Evolutionary conservation across 257 asterid genomes (phyloP), one percentile per base, ranked within the genome.

Genomic region (Dorcoceras hygrometricum): DNA sequence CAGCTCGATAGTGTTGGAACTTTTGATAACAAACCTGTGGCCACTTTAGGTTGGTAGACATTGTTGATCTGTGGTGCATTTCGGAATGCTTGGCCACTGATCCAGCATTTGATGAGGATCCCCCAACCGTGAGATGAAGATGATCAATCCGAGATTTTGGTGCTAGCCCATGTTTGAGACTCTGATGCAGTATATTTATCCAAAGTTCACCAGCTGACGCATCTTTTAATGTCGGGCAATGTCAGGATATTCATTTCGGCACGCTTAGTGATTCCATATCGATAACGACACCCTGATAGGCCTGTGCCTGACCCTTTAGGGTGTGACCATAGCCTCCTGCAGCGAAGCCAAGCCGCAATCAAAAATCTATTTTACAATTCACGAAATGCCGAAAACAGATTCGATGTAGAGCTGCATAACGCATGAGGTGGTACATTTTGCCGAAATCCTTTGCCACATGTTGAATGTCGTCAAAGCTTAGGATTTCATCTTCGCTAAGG

Each of bases 71-170:
- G 87, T 19, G 85, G 87, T 22, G 85, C 87, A 76, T 82, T 80
- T 58, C 63, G 71, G 79, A 82, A 82, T 25, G 87, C 85, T 73
- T 82, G 87, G 24, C 87, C 85, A 14, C 87, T 79, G 70, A 82
- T 75, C 87, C 87, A 8, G 81, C 85, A 67, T 82, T 75, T 23
- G 87, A 80, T 68, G 80, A 64, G 23, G 87, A 79, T 26, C 87
- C 87, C 9, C 87, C 87, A 58, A 82, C 82, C 8, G 83, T 75
- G 26, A 82, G 85, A 64, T 77, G 82, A 65, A 80, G 87, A 71
- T 82, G 80, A 75, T 80, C 83, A 8, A 85, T 82, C 87, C 85
- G 80, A 39, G 85, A 82, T 75, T 78, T 82, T 18, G 87, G 87
- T 1, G 87, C 23, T 16, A 82, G 76, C 25, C 85, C 87, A 59